Conservation (phyloP, 495 filamentous ascomycete genomes). For the Penicillium verhagenii region DNA sequence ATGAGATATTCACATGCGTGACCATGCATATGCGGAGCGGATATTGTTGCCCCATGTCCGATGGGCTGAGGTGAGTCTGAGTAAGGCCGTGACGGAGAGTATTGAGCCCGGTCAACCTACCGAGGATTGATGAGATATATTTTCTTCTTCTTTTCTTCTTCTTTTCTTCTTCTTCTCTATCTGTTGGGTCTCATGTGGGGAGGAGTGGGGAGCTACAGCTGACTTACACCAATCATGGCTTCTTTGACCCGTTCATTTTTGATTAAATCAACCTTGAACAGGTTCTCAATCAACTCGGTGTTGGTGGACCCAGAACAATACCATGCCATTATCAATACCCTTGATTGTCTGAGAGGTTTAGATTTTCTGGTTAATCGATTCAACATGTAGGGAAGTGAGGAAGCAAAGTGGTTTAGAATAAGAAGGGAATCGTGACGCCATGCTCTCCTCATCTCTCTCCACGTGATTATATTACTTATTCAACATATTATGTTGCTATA, state of each 20-base stretch:
- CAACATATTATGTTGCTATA: too few relatives aligned
- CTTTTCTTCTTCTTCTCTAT: too few relatives aligned
- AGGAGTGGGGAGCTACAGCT: background rate
- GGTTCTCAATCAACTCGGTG: slow-evolving; percentile 72
- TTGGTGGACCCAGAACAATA: slow-evolving; percentile 78
- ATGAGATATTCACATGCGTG: slow-evolving; percentile 68
- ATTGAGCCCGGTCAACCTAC: slow-evolving; percentile 92
- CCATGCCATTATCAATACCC: slow-evolving; percentile 77
- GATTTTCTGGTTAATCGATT: background rate
- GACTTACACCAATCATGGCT: slow-evolving; percentile 72
- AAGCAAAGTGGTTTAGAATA: background rate
- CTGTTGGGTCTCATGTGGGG: too few relatives aligned
- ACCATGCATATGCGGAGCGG: slow-evolving; percentile 97
- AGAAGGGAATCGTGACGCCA: slow-evolving; percentile 19
- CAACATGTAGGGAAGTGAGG: slow-evolving; percentile 4
- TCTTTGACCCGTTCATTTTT: slow-evolving; percentile 64
- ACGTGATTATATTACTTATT: slow-evolving; percentile 14
- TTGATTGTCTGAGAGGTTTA: slow-evolving; percentile 16
- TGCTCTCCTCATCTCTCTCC: slow-evolving; percentile 12
- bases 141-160: background rate
- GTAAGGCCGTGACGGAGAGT: slow-evolving; percentile 71
- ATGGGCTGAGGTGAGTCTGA: slow-evolving; percentile 89
- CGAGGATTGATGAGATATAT: background rate
- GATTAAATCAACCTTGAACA: slow-evolving; percentile 70
- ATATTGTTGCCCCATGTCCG: slow-evolving; percentile 86